Evolutionary conservation across 192 early-diverging fungal genomes (phyloP).

Genomic region (Mortierella alpina): DNA sequence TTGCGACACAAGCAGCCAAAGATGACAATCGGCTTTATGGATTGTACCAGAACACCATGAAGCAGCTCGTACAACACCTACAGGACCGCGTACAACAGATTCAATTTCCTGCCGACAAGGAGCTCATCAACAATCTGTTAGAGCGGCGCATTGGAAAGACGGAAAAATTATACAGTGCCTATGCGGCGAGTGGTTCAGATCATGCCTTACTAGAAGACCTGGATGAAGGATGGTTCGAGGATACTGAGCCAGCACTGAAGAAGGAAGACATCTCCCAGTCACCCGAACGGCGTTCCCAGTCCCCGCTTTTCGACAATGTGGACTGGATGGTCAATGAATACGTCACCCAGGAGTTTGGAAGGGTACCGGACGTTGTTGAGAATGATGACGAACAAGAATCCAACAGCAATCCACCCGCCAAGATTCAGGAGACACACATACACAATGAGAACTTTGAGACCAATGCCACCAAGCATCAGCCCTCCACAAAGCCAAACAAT

Average conservation of each 20-base stretch:
- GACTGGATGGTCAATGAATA: no score
- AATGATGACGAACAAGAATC: no score
- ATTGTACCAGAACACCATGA: conserved; percentile 21
- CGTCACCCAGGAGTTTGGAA: no score
- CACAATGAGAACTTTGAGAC: no score
- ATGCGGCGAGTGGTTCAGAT: neutral
- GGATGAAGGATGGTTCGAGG: conserved; percentile 4
- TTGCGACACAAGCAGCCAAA: conserved; percentile 6
- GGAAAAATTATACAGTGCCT: neutral
- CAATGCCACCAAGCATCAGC: no score
- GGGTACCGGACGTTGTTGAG: no score
- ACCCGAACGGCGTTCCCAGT: no score
- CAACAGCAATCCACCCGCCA: no score
- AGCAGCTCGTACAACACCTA: neutral
- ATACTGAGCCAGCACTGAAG: neutral
- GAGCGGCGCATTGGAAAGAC: neutral
- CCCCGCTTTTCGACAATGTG: no score
- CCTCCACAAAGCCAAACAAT: no score
- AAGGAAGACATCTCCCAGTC: no score
- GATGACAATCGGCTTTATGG: conserved; percentile 22
- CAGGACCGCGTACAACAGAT: neutral
- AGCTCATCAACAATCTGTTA: neutral
- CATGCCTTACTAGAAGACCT: neutral
- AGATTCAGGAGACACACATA: no score
- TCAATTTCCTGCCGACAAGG: neutral